Evolutionary conservation across 371 early-diverging fungal genomes (phyloP).

Genomic region (Mucor indicus): DNA sequence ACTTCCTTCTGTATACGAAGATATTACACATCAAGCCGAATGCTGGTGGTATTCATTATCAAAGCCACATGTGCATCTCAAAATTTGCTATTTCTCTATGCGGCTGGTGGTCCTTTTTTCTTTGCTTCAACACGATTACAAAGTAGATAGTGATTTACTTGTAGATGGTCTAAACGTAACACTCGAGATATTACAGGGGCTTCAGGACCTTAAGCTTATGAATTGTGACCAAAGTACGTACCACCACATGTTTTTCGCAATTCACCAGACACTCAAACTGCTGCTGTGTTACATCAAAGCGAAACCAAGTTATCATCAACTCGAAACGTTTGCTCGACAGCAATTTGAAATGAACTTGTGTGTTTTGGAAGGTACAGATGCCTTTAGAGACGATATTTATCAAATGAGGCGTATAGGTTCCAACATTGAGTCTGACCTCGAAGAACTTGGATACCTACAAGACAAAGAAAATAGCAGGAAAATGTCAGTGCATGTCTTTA

Average conservation of each 20-base stretch:
- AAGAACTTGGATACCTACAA: neutral
- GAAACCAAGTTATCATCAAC: neutral
- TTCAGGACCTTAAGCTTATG: slow-evolving; percentile 27
- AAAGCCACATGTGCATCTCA: slow-evolving; percentile 19
- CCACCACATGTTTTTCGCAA: slow-evolving; percentile 49
- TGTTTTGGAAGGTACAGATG: slow-evolving; percentile 31
- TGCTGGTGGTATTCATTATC: slow-evolving; percentile 20
- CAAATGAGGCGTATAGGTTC: slow-evolving; percentile 25
- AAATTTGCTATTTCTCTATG: slow-evolving; percentile 38
- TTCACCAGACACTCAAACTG: slow-evolving; percentile 30
- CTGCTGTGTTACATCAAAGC: slow-evolving; percentile 14
- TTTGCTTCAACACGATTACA: slow-evolving; percentile 15
- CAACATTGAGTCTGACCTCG: slow-evolving; percentile 6
- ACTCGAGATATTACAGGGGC: slow-evolving; percentile 23
- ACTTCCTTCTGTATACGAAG: slow-evolving; percentile 15
- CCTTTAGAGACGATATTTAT: slow-evolving; percentile 36
- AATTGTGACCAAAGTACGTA: slow-evolving; percentile 50
- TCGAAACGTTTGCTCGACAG: slow-evolving; percentile 18
- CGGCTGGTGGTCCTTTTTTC: slow-evolving; percentile 35
- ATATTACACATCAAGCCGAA: slow-evolving; percentile 12
- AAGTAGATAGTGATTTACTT: slow-evolving; percentile 14
- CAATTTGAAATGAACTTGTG: slow-evolving; percentile 32
- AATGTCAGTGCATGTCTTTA: slow-evolving; percentile 1
- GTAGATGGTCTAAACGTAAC: slow-evolving; percentile 32
- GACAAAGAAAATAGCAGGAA: neutral